phyloP scores from a whole-genome alignment of 2,329 filamentous ascomycete genomes.

The Penicillium thymicola region DNA sequence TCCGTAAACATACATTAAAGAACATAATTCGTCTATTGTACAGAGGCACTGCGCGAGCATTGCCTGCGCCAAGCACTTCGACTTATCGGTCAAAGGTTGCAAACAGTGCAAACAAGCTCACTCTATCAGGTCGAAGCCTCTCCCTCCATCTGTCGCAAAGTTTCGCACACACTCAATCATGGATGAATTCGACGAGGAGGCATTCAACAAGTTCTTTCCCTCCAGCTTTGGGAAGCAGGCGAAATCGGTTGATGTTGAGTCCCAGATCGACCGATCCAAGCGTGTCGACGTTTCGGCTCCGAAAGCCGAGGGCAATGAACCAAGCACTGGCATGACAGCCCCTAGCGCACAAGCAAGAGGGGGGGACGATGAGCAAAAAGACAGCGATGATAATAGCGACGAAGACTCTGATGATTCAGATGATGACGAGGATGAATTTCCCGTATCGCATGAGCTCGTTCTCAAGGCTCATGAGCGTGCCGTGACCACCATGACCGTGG shows the following conservation, averaged over 20 bases:
- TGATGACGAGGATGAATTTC: conserved; percentile 79
- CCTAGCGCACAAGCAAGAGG: conserved; percentile 20
- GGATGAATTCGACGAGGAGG: conserved; percentile 47
- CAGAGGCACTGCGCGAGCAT: not conserved
- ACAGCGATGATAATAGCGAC: conserved; percentile 39
- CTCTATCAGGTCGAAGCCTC: conserved; percentile 13
- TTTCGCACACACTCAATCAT: conserved; percentile 24
- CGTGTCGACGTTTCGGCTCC: conserved; percentile 49
- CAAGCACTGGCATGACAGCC: conserved; percentile 21
- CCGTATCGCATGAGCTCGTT: conserved; percentile 87
- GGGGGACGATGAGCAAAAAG: conserved; percentile 32
- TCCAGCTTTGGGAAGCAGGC: conserved; percentile 80
- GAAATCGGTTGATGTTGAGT: conserved; percentile 68
- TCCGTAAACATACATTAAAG: not conserved
- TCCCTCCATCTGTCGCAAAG: conserved; percentile 6
- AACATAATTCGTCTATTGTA: not conserved
- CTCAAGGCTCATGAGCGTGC: conserved; percentile 89
- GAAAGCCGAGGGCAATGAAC: conserved; percentile 31
- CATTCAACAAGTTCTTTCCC: conserved; percentile 63
- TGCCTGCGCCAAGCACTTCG: not conserved
- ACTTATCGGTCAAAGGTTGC: conserved; percentile 8
- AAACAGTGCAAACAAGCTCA: conserved; percentile 31
- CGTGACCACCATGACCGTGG: conserved; percentile 78
- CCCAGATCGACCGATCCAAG: conserved; percentile 77
- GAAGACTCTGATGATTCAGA: conserved; percentile 54